A percentile compares a stretch with the other conserved stretches of the same genome.
Evolutionary conservation across 352 stramenopile genomes (phyloP).

Genomic region (Pythium chondricola): DNA sequence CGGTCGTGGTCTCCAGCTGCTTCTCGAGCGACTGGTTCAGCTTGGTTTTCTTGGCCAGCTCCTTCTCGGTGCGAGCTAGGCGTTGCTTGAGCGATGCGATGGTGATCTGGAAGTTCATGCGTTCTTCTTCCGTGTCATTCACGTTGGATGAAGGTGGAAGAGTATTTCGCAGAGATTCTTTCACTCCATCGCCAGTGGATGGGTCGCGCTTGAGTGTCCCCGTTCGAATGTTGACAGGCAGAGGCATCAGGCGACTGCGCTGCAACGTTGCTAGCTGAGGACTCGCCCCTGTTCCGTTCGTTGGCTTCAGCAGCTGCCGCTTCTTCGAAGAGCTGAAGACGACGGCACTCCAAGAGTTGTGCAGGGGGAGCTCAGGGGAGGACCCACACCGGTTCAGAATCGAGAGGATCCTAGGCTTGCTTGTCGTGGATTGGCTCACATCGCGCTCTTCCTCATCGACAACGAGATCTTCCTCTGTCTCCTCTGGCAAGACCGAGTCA

Average conservation of each 20-base stretch:
- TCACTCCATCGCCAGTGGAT: too few relatives aligned
- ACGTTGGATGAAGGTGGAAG: too few relatives aligned
- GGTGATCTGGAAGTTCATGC: conserved; percentile 28
- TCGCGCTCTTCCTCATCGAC: conserved; percentile 4
- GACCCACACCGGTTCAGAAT: conserved; percentile 60
- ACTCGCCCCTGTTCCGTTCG: conserved; percentile 20
- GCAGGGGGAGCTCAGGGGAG: conserved; percentile 48
- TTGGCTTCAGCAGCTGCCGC: conserved; percentile 27
- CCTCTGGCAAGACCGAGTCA: conserved; percentile 9
- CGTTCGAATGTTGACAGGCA: conserved; percentile 44
- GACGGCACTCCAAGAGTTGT: conserved; percentile 36
- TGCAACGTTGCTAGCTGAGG: conserved; percentile 39
- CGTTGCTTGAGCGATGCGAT: conserved; percentile 45
- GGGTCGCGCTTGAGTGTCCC: conserved; percentile 27
- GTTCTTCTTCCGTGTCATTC: conserved; percentile 11
- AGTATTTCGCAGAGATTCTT: too few relatives aligned
- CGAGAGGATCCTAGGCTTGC: conserved; percentile 11
- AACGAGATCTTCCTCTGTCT: conserved; percentile 16
- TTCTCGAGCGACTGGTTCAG: conserved; percentile 31
- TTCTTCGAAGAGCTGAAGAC: conserved; percentile 75
- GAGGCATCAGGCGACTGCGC: conserved; percentile 47
- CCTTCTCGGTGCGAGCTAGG: conserved; percentile 37
- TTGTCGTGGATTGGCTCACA: not conserved
- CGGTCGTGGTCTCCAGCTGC: conserved; percentile 25
- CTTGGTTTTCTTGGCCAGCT: conserved; percentile 17